phyloP scores from a whole-genome alignment of 768 basidiomycete species.

The Russula vinacea region DNA sequence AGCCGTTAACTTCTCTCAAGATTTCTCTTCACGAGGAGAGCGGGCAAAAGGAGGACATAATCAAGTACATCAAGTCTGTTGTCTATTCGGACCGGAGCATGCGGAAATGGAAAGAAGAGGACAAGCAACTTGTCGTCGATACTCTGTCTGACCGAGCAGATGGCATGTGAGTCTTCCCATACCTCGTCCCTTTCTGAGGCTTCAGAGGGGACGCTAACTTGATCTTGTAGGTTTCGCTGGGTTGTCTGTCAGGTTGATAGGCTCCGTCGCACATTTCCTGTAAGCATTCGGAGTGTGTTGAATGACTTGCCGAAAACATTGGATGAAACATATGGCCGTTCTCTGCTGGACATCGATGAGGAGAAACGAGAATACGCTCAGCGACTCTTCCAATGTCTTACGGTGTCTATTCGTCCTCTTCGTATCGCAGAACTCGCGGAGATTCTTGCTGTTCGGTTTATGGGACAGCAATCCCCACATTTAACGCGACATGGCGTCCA shows the following conservation, averaged over 20 bases:
- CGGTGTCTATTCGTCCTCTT: slow-evolving; percentile 10
- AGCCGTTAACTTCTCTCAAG: not conserved
- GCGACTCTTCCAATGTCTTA: slow-evolving; percentile 8
- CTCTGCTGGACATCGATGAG: not conserved
- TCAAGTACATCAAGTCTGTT: slow-evolving; percentile 6
- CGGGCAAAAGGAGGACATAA: not conserved
- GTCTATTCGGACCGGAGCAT: not conserved
- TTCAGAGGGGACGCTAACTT: not conserved
- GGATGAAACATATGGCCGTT: slow-evolving; percentile 7
- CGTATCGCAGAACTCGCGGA: slow-evolving; percentile 14
- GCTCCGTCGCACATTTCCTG: not conserved
- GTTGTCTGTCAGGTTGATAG: slow-evolving; percentile 5
- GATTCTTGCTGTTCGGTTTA: slow-evolving; percentile 12
- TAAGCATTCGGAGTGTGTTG: not conserved
- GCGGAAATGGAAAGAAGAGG: not conserved
- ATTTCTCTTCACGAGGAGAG: not conserved
- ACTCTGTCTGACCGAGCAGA: not conserved
- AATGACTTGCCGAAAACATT: not conserved
- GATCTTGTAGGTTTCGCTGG: slow-evolving; percentile 8
- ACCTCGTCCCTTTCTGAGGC: not conserved
- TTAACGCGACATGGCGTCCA: slow-evolving; percentile 8
- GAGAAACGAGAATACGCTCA: not conserved
- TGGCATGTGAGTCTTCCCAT: slow-evolving; percentile 10
- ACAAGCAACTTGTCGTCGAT: slow-evolving; percentile 1
- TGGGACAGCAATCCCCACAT: not conserved